These are phyloP conservation scores for Botrytis paeoniae DNA, from an alignment of 2,329 filamentous ascomycete species.

Conservation along the genomic window DNA sequence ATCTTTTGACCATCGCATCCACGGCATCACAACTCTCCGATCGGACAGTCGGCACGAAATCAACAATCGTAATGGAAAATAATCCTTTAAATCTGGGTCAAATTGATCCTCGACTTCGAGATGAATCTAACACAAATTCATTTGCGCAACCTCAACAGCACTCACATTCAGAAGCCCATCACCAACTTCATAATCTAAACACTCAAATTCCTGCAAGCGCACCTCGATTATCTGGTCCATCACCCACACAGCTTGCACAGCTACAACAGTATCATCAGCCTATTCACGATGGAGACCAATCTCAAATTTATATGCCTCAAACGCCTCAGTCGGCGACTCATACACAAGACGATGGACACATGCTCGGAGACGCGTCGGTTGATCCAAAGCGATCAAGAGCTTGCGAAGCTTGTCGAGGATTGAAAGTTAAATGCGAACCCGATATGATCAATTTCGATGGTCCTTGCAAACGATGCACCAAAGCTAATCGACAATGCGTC, in stretches of 20 bases:
- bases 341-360: slow-evolving; percentile 25
- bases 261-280: slow-evolving; percentile 21
- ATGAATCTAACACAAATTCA: slow-evolving; percentile 17
- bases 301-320: slow-evolving; percentile 28
- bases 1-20: slow-evolving; percentile 3
- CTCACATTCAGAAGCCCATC: slow-evolving; percentile 11
- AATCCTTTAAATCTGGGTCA: slow-evolving; percentile 14
- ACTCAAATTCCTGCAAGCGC: slow-evolving; percentile 16
- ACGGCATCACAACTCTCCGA: slow-evolving; percentile 19
- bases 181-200: slow-evolving; percentile 7
- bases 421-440: slow-evolving; percentile 45
- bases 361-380: slow-evolving; percentile 26
- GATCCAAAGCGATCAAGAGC: slow-evolving; percentile 40
- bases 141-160: slow-evolving; percentile 19
- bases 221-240: slow-evolving; percentile 14
- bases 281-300: slow-evolving; percentile 18
- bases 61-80: slow-evolving; percentile 16
- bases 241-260: slow-evolving; percentile 14
- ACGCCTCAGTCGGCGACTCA: slow-evolving; percentile 31
- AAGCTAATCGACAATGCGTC: slow-evolving; percentile 41
- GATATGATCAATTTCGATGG: slow-evolving; percentile 37
- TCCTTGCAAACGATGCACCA: slow-evolving; percentile 42
- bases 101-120: slow-evolving; percentile 26
- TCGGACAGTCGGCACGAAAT: slow-evolving; percentile 8
- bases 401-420: slow-evolving; percentile 43